These are phyloP conservation scores for Acacia melanoxylon DNA, from an alignment of 306 rosid genomes.

Conservation along the genomic window DNA sequence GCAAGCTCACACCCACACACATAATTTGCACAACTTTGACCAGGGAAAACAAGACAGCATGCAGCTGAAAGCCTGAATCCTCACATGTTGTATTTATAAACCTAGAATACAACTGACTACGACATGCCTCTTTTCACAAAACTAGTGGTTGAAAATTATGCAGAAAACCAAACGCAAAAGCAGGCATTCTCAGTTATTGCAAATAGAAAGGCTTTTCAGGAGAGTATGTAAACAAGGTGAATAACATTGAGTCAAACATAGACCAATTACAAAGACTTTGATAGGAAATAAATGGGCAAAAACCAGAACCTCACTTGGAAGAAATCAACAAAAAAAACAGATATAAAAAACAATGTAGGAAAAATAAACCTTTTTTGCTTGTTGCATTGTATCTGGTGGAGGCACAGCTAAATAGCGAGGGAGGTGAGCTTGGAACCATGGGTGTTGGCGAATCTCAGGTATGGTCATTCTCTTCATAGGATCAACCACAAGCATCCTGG, in stretches of 20 bases:
- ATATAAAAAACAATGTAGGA: background rate
- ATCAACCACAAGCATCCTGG: conserved; percentile 91
- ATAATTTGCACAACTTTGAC: background rate
- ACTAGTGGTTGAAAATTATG: background rate
- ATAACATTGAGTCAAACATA: background rate
- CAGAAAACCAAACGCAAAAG: conserved; percentile 1
- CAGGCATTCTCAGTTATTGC: background rate
- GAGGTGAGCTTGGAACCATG: conserved; percentile 89
- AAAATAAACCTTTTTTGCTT: conserved; percentile 67
- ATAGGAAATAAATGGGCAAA: background rate
- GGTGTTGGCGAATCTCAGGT: conserved; percentile 90
- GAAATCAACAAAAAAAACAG: background rate
- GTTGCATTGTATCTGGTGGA: conserved; percentile 80
- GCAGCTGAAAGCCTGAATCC: background rate
- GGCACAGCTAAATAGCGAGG: conserved; percentile 93
- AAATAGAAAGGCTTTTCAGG: background rate
- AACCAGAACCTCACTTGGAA: background rate
- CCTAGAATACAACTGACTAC: background rate
- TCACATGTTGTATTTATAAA: conserved; percentile 4
- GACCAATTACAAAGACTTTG: background rate
- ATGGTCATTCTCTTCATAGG: conserved; percentile 91
- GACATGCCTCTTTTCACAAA: conserved; percentile 16
- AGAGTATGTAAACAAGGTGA: background rate
- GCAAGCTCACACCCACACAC: background rate
- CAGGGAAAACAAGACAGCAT: background rate